Base-by-base conservation (phyloP, 2,329 filamentous ascomycete genomes). In the Phyllosticta citriasiana region DNA sequence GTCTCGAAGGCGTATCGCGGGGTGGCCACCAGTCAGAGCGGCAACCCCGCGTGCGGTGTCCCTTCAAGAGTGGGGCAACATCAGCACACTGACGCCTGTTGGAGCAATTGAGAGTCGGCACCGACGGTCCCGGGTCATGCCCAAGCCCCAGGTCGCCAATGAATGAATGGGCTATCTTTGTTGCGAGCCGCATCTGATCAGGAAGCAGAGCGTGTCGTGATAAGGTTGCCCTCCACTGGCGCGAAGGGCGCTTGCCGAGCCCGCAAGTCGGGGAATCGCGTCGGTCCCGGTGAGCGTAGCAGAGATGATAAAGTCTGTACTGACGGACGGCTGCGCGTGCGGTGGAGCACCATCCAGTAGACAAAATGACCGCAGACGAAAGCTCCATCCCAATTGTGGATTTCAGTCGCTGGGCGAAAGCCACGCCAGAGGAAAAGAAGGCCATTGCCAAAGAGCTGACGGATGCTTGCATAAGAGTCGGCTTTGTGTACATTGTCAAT, bases 401-500 rank as follows among this genome's bases (percentile, higher is more conserved):
- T 62, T 73, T 78, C 63, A 67, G 71, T 19, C 59, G 65, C 5
- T 78, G 74, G 70, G 47, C 7, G 16, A 53, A 67, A 58, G 66
- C 65, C 30, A 68, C 69, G 19, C 57, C 62, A 5, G 63, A 67
- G 3, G 65, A 71, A 58, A 72, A 71, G 25, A 67, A 67, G 59
- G 66, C 61, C 1, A 54, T 61, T 5, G 77, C 76, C 0, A 68
- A 74, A 60, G 67, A 75, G 9, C 70, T 80, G 5, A 73, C 76
- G 16, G 65, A 72, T 35, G 76, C 76, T 25, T 78, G 73, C 62
- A 74, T 72, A 57, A 68, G 72, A 30, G 74, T 79, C n/a, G 78
- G 78, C 3, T 80, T 80, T 63, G 75, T 78, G 1, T 79, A 78
- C 58, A 77, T 82, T 59, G 67, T 74, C 62, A 79, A 80, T 63